A percentile compares a stretch with the other conserved stretches of the same genome.
Conservation (phyloP, 768 basidiomycete genomes). For the Cubamyces lactineus region DNA sequence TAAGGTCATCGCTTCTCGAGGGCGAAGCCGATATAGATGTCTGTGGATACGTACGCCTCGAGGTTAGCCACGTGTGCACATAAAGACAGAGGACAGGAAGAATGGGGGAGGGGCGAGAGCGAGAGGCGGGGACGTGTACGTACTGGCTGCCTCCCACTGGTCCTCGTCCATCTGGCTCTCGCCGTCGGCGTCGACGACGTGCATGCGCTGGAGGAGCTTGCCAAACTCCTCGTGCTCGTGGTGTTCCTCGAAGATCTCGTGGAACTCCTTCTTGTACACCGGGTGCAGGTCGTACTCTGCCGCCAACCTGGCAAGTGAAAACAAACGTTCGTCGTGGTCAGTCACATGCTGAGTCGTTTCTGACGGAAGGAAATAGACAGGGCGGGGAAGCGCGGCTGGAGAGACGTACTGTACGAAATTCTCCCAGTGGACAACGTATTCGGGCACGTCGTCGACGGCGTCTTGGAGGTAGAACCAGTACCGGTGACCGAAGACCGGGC, state of each 20-base stretch:
- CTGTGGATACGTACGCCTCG: conserved; percentile 42
- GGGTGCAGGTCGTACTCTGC: conserved; percentile 75
- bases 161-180: conserved; percentile 92
- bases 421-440: conserved; percentile 96
- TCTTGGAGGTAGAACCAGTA: conserved; percentile 94
- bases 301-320: conserved; percentile 62
- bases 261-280: conserved; percentile 87
- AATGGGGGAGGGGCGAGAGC: not conserved
- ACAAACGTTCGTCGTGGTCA: not conserved
- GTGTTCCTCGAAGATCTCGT: conserved; percentile 85
- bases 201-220: conserved; percentile 86
- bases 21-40: conserved; percentile 93
- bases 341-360: not conserved
- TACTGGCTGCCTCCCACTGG: conserved; percentile 99
- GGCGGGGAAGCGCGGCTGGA: conserved; percentile 9
- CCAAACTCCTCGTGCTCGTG: conserved; percentile 79
- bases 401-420: conserved; percentile 79
- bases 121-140: conserved; percentile 38
- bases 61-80: not conserved
- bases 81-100: not conserved
- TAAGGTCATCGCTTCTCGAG: conserved; percentile 62
- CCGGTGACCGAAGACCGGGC: conserved; percentile 81
- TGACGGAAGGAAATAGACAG: conserved; percentile 18
- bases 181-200: conserved; percentile 83
- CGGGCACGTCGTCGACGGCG: conserved; percentile 96